These are phyloP conservation scores for Maudiozyma bulderi DNA, from an alignment of 805 yeast species.

Conservation along the genomic window DNA sequence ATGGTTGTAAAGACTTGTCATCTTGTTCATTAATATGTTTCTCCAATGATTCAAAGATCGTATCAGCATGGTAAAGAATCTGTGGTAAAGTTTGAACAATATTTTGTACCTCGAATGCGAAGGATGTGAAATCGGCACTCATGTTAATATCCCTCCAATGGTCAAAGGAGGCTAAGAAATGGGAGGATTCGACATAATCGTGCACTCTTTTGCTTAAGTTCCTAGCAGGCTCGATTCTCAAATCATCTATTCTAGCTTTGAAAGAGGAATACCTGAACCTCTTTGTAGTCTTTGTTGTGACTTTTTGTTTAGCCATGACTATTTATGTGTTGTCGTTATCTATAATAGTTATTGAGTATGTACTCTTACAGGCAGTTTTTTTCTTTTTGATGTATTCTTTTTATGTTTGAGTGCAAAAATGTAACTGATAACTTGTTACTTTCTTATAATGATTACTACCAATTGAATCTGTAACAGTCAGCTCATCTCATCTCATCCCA, in stretches of 20 bases:
- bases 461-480: too few species aligned
- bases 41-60: conserved; percentile 47
- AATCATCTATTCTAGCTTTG: conserved; percentile 71
- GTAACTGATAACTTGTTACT: too few species aligned
- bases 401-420: neutral
- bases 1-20: conserved; percentile 64
- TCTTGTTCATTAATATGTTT: conserved; percentile 47
- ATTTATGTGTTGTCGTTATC: neutral
- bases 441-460: too few species aligned
- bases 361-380: neutral
- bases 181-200: conserved; percentile 67
- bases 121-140: conserved; percentile 59
- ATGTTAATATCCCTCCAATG: conserved; percentile 86
- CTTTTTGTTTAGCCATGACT: conserved; percentile 30
- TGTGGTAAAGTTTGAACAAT: conserved; percentile 68
- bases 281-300: conserved; percentile 46
- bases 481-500: neutral
- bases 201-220: conserved; percentile 49
- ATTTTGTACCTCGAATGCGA: conserved; percentile 45
- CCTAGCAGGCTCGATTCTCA: conserved; percentile 69
- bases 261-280: conserved; percentile 64
- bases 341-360: neutral
- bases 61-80: conserved; percentile 57
- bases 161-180: conserved; percentile 65
- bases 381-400: neutral